Evolutionary conservation across 805 yeast species (phyloP), one percentile per base, ranked within the genome.

Genomic region (Zygosaccharomyces gambellarensis): DNA sequence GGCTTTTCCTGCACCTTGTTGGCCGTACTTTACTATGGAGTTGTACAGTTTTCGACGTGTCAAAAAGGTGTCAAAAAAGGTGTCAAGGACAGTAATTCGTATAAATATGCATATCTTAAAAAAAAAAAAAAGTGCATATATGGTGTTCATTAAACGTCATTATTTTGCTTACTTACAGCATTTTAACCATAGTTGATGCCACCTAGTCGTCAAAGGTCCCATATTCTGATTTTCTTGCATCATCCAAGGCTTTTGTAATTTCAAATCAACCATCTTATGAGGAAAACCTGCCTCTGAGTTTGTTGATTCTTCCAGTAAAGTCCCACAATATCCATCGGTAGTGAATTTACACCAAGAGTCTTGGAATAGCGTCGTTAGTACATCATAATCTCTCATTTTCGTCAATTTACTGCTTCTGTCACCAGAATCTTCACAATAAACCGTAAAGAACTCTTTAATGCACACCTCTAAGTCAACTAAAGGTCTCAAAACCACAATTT

Each of bases 301-400:
- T 5, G 14, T n/a, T 8, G 28, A 17, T 7, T 31, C 12, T 10
- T 17, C 17, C 17, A 28, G 27, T 29, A 43, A 40, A 21, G 45
- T 43, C 10, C 32, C 40, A 27, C 54, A 51, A 46, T 58, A 62
- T 3, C 54, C 63, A 8, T 57, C 59, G 5, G 62, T 52, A 2
- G 59, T 51, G 23, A 63, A 39, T n/a, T 53, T 52, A n/a, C 66
- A 60, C 69, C 70, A 64, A 9, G 65, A 58, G 3, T 65, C 68
- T 14, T 58, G 57, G 48, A 67, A 65, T 17, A 67, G 46, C 25
- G 59, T 62, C 22, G 47, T 57, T 38, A 67, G 47, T 0, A 63
- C 60, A 31, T 59, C 62, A 21, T 45, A 51, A 51, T 62, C 65
- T 27, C 39, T 51, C 54, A 54, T 49, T 25, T 46, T 48, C 9